These are phyloP conservation scores for Backusella tarrabulga DNA, from an alignment of 192 early-diverging fungal species.

Conservation along the genomic window DNA sequence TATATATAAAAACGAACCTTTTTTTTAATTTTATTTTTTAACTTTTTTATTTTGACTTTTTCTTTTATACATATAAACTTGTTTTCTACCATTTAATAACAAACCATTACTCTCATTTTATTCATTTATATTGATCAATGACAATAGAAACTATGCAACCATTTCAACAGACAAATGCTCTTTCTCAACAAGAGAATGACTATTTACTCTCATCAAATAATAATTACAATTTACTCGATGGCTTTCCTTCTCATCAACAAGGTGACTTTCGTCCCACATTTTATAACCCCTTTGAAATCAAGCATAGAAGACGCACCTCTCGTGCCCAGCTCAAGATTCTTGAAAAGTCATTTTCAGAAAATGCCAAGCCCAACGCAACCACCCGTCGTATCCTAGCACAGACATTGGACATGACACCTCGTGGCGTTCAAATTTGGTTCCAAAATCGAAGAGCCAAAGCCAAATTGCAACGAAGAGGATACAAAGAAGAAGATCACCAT, in stretches of 20 bases:
- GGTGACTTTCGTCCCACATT: constrained; percentile 66
- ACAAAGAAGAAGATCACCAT: background rate
- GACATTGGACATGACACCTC: constrained; percentile 66
- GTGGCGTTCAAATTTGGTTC: constrained; percentile 86
- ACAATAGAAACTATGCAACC: constrained; percentile 7
- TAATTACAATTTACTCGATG: constrained; percentile 5
- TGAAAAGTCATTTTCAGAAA: constrained; percentile 63
- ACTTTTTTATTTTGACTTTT: background rate
- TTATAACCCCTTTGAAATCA: constrained; percentile 77
- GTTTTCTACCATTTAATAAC: background rate
- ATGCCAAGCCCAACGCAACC: constrained; percentile 62
- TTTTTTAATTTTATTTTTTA: background rate
- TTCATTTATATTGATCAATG: constrained; percentile 6
- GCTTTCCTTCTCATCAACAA: constrained; percentile 2
- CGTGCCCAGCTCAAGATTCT: constrained; percentile 69
- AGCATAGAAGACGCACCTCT: constrained; percentile 71
- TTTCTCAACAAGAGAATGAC: background rate
- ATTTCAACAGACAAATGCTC: constrained; percentile 2
- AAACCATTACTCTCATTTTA: background rate
- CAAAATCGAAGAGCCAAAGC: constrained; percentile 87
- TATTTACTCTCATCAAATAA: background rate
- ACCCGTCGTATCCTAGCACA: constrained; percentile 59
- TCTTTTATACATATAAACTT: background rate
- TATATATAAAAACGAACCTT: background rate
- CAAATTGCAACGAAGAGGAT: constrained; percentile 54